Percentiles rank a stretch among this genome's conserved stretches.
Conservation (phyloP, 768 basidiomycete species). For the Rhizopogon vinicolor region DNA sequence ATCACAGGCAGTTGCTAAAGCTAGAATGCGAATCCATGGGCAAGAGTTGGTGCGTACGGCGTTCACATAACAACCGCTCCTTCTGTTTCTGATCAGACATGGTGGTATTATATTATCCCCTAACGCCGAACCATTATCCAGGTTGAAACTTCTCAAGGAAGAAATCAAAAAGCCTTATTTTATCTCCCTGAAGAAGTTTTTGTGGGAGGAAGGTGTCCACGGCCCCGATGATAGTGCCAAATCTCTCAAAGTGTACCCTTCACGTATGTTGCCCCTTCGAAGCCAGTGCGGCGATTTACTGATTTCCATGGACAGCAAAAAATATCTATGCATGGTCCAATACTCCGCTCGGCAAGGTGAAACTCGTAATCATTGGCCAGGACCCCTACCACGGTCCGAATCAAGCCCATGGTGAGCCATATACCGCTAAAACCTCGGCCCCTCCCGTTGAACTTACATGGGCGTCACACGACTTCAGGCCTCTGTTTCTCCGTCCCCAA, state of each 20-base stretch:
- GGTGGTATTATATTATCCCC: not conserved
- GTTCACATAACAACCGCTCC: not conserved
- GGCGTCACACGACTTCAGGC: constrained; percentile 38
- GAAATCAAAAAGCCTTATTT: constrained; percentile 80
- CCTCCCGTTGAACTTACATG: constrained; percentile 2
- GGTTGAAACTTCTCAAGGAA: constrained; percentile 70
- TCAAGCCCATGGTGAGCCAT: constrained; percentile 75
- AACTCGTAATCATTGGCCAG: constrained; percentile 87
- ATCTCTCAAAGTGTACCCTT: constrained; percentile 66
- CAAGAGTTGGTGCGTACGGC: constrained; percentile 52
- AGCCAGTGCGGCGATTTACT: constrained; percentile 8
- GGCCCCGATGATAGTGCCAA: constrained; percentile 43
- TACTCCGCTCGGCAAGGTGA: constrained; percentile 79
- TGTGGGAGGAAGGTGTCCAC: constrained; percentile 60
- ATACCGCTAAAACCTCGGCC: not conserved
- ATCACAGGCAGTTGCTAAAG: constrained; percentile 51
- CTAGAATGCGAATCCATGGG: constrained; percentile 75
- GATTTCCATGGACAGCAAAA: constrained; percentile 43
- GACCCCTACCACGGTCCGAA: constrained; percentile 81
- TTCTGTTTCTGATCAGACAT: not conserved
- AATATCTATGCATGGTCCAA: constrained; percentile 92
- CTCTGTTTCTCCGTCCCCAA: constrained; percentile 87
- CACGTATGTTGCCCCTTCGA: constrained; percentile 40
- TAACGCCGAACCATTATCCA: constrained; percentile 23
- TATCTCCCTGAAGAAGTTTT: constrained; percentile 61